phyloP scores from a whole-genome alignment of 495 filamentous ascomycete species.

The Aspergillus biplanus region DNA sequence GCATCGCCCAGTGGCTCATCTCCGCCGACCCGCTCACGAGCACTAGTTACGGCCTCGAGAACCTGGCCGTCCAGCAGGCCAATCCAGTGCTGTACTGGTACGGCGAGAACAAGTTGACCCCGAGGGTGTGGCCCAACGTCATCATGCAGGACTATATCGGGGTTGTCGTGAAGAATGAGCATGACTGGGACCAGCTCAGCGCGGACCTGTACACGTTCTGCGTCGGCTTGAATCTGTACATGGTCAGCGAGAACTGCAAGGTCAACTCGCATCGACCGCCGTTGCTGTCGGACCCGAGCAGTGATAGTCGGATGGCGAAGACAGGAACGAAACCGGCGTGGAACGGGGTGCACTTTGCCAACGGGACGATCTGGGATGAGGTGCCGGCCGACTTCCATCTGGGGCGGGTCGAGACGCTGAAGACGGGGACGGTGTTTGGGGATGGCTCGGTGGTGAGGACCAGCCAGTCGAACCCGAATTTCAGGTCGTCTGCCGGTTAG shows the following conservation, averaged over 20 bases:
- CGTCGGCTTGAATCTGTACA: constrained; percentile 19
- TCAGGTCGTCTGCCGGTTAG: too few relatives aligned
- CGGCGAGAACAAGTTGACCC: constrained; percentile 14
- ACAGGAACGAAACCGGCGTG: not conserved
- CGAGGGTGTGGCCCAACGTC: constrained; percentile 16
- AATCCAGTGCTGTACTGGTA: constrained; percentile 17
- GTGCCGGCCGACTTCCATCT: not conserved
- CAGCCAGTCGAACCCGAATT: constrained; percentile 9
- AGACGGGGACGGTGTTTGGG: constrained; percentile 13
- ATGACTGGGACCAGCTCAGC: constrained; percentile 18
- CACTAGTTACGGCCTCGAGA: constrained; percentile 10
- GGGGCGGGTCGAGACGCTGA: constrained; percentile 13
- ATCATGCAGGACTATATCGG: constrained; percentile 18
- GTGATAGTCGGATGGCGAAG: not conserved
- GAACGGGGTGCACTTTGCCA: constrained; percentile 20
- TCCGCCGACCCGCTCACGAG: constrained; percentile 14
- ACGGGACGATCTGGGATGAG: constrained; percentile 11
- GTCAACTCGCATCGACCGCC: constrained; percentile 15
- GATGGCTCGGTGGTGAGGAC: constrained; percentile 12
- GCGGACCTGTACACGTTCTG: constrained; percentile 16
- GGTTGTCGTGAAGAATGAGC: constrained; percentile 11
- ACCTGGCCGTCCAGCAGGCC: constrained; percentile 9
- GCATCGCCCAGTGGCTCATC: constrained; percentile 18
- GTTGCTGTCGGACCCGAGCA: too few relatives aligned
- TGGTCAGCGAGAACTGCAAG: constrained; percentile 20